Evolutionary conservation across 2,329 filamentous ascomycete genomes (phyloP).

Genomic region (Neofusicoccum ribis): DNA sequence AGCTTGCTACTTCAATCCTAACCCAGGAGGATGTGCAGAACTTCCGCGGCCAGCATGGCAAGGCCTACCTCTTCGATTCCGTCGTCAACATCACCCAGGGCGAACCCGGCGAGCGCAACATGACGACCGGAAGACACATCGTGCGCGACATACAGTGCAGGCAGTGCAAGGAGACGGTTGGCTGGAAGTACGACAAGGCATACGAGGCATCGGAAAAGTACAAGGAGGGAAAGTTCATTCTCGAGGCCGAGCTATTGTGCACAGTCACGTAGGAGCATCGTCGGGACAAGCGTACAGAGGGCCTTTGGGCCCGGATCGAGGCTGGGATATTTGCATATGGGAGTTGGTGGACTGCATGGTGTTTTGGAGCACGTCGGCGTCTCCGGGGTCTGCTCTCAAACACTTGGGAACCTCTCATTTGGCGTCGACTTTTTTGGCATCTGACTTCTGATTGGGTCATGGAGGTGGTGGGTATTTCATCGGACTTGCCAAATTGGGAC

Average conservation of each 20-base stretch:
- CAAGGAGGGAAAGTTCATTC: constrained; percentile 97
- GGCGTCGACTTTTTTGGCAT: not conserved
- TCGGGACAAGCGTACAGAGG: not conserved
- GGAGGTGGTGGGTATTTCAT: not conserved
- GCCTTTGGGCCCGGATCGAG: not conserved
- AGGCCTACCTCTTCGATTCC: constrained; percentile 91
- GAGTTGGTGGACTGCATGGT: constrained; percentile 8
- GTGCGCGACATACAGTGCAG: constrained; percentile 91
- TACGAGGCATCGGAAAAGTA: constrained; percentile 93
- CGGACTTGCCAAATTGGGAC: not conserved
- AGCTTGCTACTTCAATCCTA: not conserved
- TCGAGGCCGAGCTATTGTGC: constrained; percentile 87
- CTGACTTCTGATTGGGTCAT: not conserved
- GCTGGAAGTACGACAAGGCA: constrained; percentile 99
- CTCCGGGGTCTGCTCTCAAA: not conserved
- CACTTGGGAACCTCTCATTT: not conserved
- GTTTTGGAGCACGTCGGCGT: constrained; percentile 7
- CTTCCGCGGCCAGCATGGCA: constrained; percentile 97
- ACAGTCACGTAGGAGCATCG: constrained; percentile 56
- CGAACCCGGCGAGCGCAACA: constrained; percentile 89
- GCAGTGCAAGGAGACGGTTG: constrained; percentile 88
- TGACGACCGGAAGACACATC: constrained; percentile 94
- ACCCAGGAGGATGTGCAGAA: constrained; percentile 59
- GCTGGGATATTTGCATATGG: constrained; percentile 8
- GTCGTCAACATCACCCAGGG: constrained; percentile 88